These are phyloP conservation scores for Eucalyptus camaldulensis DNA, from an alignment of 345 rosid species.

Conservation along the genomic window DNA sequence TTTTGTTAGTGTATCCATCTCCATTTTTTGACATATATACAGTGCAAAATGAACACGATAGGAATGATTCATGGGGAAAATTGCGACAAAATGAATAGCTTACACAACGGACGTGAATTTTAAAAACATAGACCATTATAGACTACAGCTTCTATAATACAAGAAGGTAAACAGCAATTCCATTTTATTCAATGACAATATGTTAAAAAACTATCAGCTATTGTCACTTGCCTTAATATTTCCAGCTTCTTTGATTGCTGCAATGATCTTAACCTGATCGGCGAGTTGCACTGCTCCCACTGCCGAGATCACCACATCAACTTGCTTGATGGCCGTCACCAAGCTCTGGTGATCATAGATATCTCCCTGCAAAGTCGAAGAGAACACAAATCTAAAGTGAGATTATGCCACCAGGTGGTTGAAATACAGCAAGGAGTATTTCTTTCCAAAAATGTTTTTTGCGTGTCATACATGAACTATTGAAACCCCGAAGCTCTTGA, in stretches of 20 bases:
- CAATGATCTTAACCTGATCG: conserved; percentile 15
- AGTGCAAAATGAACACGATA: neutral
- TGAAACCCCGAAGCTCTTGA: conserved; percentile 18
- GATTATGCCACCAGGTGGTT: neutral
- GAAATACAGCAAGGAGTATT: neutral
- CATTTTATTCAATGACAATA: neutral
- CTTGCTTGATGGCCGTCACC: conserved; percentile 16
- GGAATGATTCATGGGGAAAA: neutral
- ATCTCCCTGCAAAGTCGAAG: conserved; percentile 6
- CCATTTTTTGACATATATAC: neutral
- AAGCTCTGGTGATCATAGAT: conserved; percentile 7
- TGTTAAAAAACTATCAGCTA: neutral
- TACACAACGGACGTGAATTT: neutral
- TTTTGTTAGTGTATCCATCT: neutral
- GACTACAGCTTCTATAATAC: neutral
- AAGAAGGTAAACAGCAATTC: neutral
- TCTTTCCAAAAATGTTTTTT: neutral
- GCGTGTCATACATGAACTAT: neutral
- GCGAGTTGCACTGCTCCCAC: neutral
- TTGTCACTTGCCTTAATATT: conserved; percentile 6
- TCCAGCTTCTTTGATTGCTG: conserved; percentile 22
- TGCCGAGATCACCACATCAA: conserved; percentile 18
- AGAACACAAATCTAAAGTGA: neutral
- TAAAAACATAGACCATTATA: neutral
- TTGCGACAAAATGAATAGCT: neutral